These are phyloP conservation scores for Pseudofabraea citricarpa DNA, from an alignment of 2,329 filamentous ascomycete genomes.

Conservation along the genomic window DNA sequence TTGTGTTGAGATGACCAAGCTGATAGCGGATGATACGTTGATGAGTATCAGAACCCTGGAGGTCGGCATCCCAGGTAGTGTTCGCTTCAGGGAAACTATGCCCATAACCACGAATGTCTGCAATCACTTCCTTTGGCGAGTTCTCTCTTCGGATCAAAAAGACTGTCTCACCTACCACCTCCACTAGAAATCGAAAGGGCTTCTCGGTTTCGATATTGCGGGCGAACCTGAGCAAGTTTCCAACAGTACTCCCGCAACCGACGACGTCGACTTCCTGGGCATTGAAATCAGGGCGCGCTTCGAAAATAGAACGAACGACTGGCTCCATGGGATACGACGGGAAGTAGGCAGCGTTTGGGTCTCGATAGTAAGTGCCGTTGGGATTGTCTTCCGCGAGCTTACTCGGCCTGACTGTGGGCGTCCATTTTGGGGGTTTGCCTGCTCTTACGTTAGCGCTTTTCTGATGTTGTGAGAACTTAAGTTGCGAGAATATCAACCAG, in stretches of 20 bases:
- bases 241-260: slow-evolving; percentile 55
- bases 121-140: slow-evolving; percentile 50
- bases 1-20: slow-evolving; percentile 49
- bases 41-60: slow-evolving; percentile 52
- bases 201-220: slow-evolving; percentile 31
- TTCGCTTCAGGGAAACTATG: slow-evolving; percentile 64
- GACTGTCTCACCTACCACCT: slow-evolving; percentile 50
- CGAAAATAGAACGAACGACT: slow-evolving; percentile 33
- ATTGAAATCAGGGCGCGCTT: slow-evolving; percentile 30
- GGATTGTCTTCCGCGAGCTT: not conserved
- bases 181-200: slow-evolving; percentile 54
- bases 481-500: slow-evolving; percentile 28
- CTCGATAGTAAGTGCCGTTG: slow-evolving; percentile 27
- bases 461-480: slow-evolving; percentile 1
- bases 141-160: slow-evolving; percentile 62
- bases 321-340: slow-evolving; percentile 36
- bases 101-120: slow-evolving; percentile 53
- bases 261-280: slow-evolving; percentile 45
- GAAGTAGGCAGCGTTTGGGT: slow-evolving; percentile 37
- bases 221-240: slow-evolving; percentile 55
- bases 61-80: slow-evolving; percentile 55
- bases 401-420: not conserved
- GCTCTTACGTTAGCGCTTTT: not conserved
- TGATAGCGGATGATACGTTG: slow-evolving; percentile 56
- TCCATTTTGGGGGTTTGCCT: not conserved